These are phyloP conservation scores for Brasilioporus rufonigricans DNA, from an alignment of 768 basidiomycete genomes.

Conservation along the genomic window DNA sequence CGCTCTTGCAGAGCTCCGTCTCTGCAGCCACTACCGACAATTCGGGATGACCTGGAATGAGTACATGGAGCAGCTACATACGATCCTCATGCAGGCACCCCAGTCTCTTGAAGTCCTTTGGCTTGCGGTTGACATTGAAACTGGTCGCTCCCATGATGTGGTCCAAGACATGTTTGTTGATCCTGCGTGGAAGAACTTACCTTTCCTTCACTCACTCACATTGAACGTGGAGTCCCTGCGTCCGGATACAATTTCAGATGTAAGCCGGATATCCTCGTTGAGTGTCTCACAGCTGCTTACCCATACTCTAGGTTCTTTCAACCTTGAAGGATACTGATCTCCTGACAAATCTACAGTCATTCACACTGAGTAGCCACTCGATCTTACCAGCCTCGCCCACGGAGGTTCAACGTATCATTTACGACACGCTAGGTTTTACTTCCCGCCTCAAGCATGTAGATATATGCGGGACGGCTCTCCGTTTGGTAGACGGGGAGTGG, in stretches of 20 bases:
- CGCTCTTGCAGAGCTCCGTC: conserved; percentile 2
- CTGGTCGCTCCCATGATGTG: no score
- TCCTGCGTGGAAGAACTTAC: not conserved
- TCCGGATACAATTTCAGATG: not conserved
- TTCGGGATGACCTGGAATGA: accelerated
- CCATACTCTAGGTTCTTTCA: not conserved
- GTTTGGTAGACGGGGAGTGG: conserved; percentile 3
- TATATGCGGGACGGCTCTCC: not conserved
- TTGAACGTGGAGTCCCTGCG: not conserved
- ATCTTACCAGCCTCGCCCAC: not conserved
- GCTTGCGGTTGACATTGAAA: not conserved
- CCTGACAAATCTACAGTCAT: not conserved
- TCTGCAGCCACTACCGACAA: not conserved
- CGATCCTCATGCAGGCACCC: not conserved
- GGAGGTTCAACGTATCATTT: not conserved
- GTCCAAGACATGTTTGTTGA: not conserved
- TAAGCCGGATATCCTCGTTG: not conserved
- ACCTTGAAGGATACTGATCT: not conserved
- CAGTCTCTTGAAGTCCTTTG: conserved; percentile 1
- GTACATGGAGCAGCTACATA: not conserved
- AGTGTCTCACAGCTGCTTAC: not conserved
- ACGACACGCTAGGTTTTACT: not conserved
- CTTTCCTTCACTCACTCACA: conserved; percentile 10
- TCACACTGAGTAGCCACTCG: not conserved
- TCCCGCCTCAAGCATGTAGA: not conserved